Conservation (phyloP, 2,329 filamentous ascomycete genomes). For the Fusarium nanum region DNA sequence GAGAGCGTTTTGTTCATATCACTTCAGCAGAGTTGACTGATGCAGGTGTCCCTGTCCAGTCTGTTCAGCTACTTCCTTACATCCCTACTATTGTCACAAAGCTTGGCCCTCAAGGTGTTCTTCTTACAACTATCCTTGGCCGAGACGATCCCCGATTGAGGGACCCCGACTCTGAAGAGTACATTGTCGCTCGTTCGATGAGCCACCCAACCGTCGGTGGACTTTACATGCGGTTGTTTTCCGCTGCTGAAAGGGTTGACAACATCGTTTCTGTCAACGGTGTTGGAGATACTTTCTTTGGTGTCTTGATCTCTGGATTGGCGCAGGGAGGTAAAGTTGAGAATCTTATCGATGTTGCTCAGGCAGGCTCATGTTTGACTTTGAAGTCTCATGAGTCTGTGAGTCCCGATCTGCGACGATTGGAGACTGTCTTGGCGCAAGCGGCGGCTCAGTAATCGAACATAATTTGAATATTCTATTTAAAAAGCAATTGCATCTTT, state of each 20-base stretch:
- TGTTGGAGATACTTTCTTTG: slow-evolving; percentile 92
- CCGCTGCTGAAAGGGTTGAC: slow-evolving; percentile 72
- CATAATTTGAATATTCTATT: slow-evolving; percentile 1
- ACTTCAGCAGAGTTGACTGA: slow-evolving; percentile 77
- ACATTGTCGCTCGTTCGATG: slow-evolving; percentile 74
- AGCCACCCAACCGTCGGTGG: slow-evolving; percentile 72
- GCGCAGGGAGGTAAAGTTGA: slow-evolving; percentile 67
- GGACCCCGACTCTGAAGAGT: slow-evolving; percentile 71
- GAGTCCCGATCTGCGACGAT: slow-evolving; percentile 63
- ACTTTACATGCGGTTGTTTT: slow-evolving; percentile 82
- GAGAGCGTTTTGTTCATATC: slow-evolving; percentile 77
- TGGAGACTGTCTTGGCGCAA: slow-evolving; percentile 56
- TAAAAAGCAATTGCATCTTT: background rate
- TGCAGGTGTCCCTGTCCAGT: slow-evolving; percentile 83
- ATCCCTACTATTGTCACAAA: slow-evolving; percentile 89
- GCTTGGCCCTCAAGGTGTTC: slow-evolving; percentile 78
- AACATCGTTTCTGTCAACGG: slow-evolving; percentile 92
- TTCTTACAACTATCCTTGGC: slow-evolving; percentile 77
- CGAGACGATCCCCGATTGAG: slow-evolving; percentile 75
- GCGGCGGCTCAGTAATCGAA: slow-evolving; percentile 33
- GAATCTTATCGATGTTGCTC: slow-evolving; percentile 80
- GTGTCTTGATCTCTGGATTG: slow-evolving; percentile 83
- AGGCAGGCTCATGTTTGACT: slow-evolving; percentile 82
- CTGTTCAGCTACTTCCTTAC: slow-evolving; percentile 86
- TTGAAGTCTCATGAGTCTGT: slow-evolving; percentile 82